Conservation (phyloP, 139 green algal genomes). For the Tetradesmus obliquus region DNA sequence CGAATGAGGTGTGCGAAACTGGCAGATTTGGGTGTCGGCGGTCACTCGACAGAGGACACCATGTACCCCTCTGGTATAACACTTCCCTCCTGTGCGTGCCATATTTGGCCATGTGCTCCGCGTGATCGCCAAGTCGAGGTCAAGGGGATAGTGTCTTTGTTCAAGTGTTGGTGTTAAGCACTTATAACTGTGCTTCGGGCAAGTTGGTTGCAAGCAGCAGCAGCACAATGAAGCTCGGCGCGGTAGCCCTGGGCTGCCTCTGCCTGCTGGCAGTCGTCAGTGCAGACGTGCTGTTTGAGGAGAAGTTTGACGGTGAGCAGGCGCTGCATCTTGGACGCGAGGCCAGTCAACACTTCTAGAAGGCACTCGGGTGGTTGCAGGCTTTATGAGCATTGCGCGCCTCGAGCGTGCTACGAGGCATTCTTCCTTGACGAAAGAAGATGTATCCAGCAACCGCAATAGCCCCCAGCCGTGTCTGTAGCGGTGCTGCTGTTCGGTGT, state of each 20-base stretch:
- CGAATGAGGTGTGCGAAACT: background rate
- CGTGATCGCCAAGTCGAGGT: background rate
- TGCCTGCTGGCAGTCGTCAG: constrained; percentile 12
- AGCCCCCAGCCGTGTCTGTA: background rate
- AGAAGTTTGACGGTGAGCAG: constrained; percentile 79
- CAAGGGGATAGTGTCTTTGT: background rate
- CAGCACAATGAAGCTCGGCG: constrained; percentile 1
- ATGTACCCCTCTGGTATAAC: background rate
- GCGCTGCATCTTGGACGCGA: background rate
- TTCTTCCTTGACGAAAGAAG: background rate
- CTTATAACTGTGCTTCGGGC: background rate
- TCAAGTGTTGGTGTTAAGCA: background rate
- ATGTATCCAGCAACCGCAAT: background rate
- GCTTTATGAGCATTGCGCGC: background rate
- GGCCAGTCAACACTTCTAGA: constrained; percentile 20
- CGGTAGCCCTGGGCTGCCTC: background rate
- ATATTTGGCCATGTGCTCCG: background rate
- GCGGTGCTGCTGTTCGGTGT: background rate
- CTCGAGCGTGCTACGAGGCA: background rate
- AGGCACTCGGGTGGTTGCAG: background rate
- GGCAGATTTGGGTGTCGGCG: background rate
- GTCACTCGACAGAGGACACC: background rate
- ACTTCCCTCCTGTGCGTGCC: background rate
- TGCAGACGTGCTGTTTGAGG: constrained; percentile 79
- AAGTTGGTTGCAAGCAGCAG: background rate